Percentiles rank a stretch among this genome's conserved stretches.
phyloP scores from a whole-genome alignment of 2,329 filamentous ascomycete species.

The Fusarium euwallaceae region DNA sequence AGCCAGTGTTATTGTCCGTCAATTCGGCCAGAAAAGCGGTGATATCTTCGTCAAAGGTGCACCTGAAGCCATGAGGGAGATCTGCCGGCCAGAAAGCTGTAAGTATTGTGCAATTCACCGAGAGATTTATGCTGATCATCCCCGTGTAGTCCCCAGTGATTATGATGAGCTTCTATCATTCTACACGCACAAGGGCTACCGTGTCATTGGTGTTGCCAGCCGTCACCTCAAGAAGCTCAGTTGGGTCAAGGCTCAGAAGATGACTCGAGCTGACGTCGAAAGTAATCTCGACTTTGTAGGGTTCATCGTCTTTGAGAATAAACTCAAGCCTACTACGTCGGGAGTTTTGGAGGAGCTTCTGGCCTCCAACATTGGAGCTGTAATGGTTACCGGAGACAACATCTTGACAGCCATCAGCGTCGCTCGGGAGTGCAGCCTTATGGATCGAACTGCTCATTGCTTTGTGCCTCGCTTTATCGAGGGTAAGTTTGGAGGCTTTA shows the following conservation, averaged over 20 bases:
- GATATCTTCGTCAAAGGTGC: constrained; percentile 96
- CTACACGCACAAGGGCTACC: constrained; percentile 96
- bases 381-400: constrained; percentile 99
- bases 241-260: constrained; percentile 95
- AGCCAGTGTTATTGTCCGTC: constrained; percentile 91
- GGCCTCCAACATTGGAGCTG: constrained; percentile 84
- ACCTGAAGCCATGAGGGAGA: constrained; percentile 95
- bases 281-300: constrained; percentile 87
- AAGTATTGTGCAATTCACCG: constrained; percentile 50
- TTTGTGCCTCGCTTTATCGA: constrained; percentile 91
- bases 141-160: constrained; percentile 76
- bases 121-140: constrained; percentile 24
- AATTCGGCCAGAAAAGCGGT: constrained; percentile 86
- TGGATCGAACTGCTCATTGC: constrained; percentile 85
- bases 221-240: constrained; percentile 89
- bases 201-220: constrained; percentile 94
- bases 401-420: constrained; percentile 97
- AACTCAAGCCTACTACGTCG: constrained; percentile 89
- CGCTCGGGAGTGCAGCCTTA: constrained; percentile 87
- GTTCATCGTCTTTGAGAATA: constrained; percentile 99
- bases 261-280: constrained; percentile 89
- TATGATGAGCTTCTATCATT: constrained; percentile 90
- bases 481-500: constrained; percentile 59
- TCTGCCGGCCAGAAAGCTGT: constrained; percentile 87
- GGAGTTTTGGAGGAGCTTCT: constrained; percentile 85